Base-by-base conservation (phyloP, 2,329 filamentous ascomycete genomes). In the Neofusicoccum laricinum region DNA sequence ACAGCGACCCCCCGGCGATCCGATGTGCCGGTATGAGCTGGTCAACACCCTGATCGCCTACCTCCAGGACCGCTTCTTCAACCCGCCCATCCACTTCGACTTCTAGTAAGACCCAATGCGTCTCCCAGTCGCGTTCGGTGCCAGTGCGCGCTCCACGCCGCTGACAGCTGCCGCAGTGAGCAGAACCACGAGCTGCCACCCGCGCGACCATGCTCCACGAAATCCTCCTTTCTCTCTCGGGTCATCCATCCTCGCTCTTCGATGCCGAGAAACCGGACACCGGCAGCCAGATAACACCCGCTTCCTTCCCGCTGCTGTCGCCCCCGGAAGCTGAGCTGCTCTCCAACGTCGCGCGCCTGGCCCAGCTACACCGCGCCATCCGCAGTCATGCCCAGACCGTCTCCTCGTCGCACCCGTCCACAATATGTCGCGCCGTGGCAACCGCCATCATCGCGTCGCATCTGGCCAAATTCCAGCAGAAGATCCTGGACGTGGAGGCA, bases 141-240 rank as follows among this genome's bases (percentile, higher is more conserved):
- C 25, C 25, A 6, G 34, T 55, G 15, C 19, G 15, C 34, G 17
- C 30, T 15, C 46, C 25, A n/a, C 25, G n/a, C 30, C 38, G 49
- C 61, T 59, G 19, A 59, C 57, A 10, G 21, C 11, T 55, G n/a
- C 32, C 32, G 14, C 66, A 71, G 40, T 53, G 61, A 67, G 51
- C 59, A 43, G 30, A 41, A 51, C 21, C 15, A n/a, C 36, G 61
- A 55, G 32, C 46, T 59, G 2, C 61, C 48, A 1, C 32, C 64
- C 36, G 57, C 62, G 30, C 61, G 41, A 63, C 72, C 71, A 99
- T 99, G 95, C 91, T 99, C 77, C 95, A 98, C 86, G 95, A 99
- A 84, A 92, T 99, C 81, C 88, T 98, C 78, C 89, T 99, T 78
- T 94, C 93, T 77, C 88, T 98, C 78, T 96, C 93, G 72, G 94